These are phyloP conservation scores for Pseudoscleropodium purum DNA, from an alignment of 225 moss, liverwort and hornwort species.

Conservation along the genomic window DNA sequence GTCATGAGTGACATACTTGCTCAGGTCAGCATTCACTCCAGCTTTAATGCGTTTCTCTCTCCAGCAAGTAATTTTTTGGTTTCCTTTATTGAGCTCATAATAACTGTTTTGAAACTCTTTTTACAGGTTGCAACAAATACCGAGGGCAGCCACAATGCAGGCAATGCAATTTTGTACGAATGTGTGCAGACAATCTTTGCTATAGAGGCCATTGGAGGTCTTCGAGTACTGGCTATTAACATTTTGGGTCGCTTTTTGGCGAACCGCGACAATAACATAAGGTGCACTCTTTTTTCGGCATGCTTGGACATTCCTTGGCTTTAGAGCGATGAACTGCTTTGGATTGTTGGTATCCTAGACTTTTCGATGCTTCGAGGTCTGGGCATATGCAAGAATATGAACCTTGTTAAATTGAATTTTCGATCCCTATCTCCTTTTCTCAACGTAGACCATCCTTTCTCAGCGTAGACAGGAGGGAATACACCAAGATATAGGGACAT, in stretches of 20 bases:
- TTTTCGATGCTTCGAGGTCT: background rate
- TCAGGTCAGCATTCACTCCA: conserved; percentile 42
- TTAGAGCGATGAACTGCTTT: background rate
- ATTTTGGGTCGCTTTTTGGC: conserved; percentile 93
- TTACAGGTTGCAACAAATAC: conserved; percentile 95
- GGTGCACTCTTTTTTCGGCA: conserved; percentile 22
- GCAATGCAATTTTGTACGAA: conserved; percentile 96
- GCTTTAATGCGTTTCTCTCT: background rate
- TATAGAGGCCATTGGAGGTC: conserved; percentile 90
- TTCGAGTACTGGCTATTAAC: conserved; percentile 85
- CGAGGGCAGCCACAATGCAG: conserved; percentile 89
- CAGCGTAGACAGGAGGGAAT: background rate
- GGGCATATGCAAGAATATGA: background rate
- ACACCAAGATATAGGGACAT: background rate
- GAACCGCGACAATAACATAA: conserved; percentile 90
- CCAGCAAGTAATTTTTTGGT: background rate
- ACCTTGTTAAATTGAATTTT: background rate
- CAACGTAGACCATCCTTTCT: background rate
- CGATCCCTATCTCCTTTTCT: background rate
- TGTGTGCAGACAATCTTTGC: conserved; percentile 97
- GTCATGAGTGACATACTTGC: conserved; percentile 98
- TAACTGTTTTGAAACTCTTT: background rate
- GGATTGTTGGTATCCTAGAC: background rate
- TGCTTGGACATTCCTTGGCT: background rate
- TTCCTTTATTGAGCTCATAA: background rate